Percentiles rank a stretch among this genome's conserved stretches.
phyloP scores from a whole-genome alignment of 2,329 filamentous ascomycete species.

The Cercospora sesami region DNA sequence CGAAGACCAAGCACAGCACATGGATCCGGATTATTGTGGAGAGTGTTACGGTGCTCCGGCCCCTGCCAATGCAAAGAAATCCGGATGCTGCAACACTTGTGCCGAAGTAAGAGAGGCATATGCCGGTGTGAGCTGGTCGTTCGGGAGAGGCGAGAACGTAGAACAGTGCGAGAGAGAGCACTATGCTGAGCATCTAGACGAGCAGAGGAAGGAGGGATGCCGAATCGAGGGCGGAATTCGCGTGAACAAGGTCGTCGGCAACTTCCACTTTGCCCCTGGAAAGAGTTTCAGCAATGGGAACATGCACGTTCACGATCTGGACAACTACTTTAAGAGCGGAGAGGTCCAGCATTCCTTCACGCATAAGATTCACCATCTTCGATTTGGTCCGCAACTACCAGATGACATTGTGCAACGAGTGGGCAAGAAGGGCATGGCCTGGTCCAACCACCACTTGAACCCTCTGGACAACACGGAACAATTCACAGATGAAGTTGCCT shows the following conservation, averaged over 20 bases:
- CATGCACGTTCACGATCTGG: conserved; percentile 95
- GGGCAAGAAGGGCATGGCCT: conserved; percentile 57
- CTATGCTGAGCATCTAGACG: conserved; percentile 83
- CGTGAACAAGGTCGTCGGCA: conserved; percentile 97
- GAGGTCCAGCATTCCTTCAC: conserved; percentile 76
- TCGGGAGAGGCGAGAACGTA: conserved; percentile 85
- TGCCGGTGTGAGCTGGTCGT: conserved; percentile 85
- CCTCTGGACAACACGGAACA: conserved; percentile 82
- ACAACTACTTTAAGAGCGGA: conserved; percentile 83
- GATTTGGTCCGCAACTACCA: conserved; percentile 89
- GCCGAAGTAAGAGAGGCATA: conserved; percentile 97
- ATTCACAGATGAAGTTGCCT: conserved; percentile 75
- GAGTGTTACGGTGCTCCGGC: conserved; percentile 83
- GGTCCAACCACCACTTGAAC: conserved; percentile 90
- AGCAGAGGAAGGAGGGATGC: conserved; percentile 87
- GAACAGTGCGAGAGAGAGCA: conserved; percentile 96
- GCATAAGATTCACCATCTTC: conserved; percentile 82
- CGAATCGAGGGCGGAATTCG: conserved; percentile 87
- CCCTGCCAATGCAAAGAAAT: conserved; percentile 69
- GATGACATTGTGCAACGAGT: conserved; percentile 68
- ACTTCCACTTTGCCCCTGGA: conserved; percentile 97
- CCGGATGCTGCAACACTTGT: conserved; percentile 95
- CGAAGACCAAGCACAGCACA: conserved; percentile 67
- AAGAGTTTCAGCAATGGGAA: conserved; percentile 95
- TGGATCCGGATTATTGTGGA: conserved; percentile 91